These are phyloP conservation scores for Ulmus americana DNA, from an alignment of 331 rosid genomes.

Conservation along the genomic window DNA sequence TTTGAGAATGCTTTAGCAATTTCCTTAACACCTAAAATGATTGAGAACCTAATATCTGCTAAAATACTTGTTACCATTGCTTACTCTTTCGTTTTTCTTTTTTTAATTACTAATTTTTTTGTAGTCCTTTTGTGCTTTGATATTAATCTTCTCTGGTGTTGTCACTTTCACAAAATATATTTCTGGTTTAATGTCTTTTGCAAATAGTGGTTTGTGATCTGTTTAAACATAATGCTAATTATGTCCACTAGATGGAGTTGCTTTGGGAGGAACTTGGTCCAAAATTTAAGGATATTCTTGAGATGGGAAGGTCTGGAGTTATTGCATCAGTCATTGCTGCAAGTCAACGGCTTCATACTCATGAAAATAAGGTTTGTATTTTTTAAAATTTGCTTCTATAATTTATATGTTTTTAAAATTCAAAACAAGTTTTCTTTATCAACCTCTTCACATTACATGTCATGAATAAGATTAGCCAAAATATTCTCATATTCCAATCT, in stretches of 20 bases:
- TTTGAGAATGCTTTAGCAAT: conserved; percentile 6
- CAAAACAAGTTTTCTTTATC: neutral
- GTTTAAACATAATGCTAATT: neutral
- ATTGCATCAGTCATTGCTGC: conserved; percentile 75
- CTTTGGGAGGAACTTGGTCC: conserved; percentile 81
- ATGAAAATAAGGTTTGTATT: conserved; percentile 58
- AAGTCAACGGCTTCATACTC: conserved; percentile 67
- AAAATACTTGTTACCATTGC: no score
- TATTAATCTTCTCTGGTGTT: no score
- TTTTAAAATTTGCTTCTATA: conserved; percentile 9
- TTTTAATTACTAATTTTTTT: no score
- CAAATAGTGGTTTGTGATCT: no score
- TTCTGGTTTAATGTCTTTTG: no score
- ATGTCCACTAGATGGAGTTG: conserved; percentile 55
- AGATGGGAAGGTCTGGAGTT: conserved; percentile 84
- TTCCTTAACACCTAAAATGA: conserved; percentile 11
- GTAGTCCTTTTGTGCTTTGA: no score
- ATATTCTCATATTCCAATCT: conserved; percentile 9
- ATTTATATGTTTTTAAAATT: neutral
- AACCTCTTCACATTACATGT: neutral
- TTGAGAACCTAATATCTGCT: neutral
- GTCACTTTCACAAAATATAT: no score
- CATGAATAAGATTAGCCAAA: neutral
- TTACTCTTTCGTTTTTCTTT: neutral
- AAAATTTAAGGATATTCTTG: conserved; percentile 57